Evolutionary conservation across 306 rosid species (phyloP), one percentile per base, ranked within the genome.

Genomic region (Gynostemma pentaphyllum): DNA sequence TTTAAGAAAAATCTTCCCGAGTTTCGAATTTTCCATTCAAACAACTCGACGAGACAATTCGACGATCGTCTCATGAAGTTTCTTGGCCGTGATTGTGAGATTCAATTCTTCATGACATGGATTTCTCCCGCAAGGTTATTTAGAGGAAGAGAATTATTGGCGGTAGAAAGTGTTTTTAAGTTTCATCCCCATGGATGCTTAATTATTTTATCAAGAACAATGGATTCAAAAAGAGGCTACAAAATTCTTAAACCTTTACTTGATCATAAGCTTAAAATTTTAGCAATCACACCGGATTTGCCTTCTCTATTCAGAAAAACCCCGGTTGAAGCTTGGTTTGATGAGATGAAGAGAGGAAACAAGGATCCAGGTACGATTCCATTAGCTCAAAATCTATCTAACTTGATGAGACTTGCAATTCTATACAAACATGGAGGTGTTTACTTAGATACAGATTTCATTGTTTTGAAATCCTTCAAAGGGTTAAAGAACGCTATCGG

Each of bases 291-390:
- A 9, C 94, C 94, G 4, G 85, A 88, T 76, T 77, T 88, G 77
- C 16, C 89, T 26, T 74, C 72, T 70, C 72, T 88, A 68, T 80
- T 88, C 78, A 78, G 52, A 11, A 66, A 64, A 24, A 85, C 94
- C 13, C 87, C 84, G 2, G 96, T 83, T 0, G 75, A 83, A 73
- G 49, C 73, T 59, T 88, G 96, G 96, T 52, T 85, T 56, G 45
- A 61, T 21, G 81, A 68, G 42, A 45, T 92, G 70, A 79, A 59
- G 63, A 64, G 61, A 29, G 98, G 95, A 52, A 79, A 81, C 16
- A 79, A 57, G 57, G 95, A 88, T 69, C 98, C 96, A 5, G 98
- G 98, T 53, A 81, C 76, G 79, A 86, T 88, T 74, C 83, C 90
- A 22, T 64, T 88, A 65, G 72, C 78, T 61, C 96, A 86, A 75